Evolutionary conservation across 2,329 filamentous ascomycete genomes (phyloP), one percentile per base, ranked within the genome.

Genomic region (Coniochaeta ligniaria): DNA sequence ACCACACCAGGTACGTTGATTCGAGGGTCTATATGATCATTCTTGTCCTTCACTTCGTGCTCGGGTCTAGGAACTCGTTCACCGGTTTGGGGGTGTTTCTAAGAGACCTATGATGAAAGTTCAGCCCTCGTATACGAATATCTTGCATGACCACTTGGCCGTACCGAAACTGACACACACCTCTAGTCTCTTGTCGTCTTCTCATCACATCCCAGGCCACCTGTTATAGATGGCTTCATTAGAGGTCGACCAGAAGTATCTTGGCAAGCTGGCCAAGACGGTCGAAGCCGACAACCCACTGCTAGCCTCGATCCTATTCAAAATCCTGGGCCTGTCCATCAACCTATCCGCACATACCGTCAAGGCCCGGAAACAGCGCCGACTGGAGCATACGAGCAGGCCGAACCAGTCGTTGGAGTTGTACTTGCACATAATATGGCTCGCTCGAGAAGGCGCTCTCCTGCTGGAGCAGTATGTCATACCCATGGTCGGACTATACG

Each of bases 181-280:
- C 38, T n/a, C 9, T 41, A 20, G 38, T 47, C 17, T 47, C 43
- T 12, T 24, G 43, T 47, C 26, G 12, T 31, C 26, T 6, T 52
- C 43, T 52, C 12, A 14, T 26, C 20, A 12, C 47, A 52, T 17
- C 28, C 3, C 22, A 24, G 47, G 6, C 41, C 26, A 31, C n/a
- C 47, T 52, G 8, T 22, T 31, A 31, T 70, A 72, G 64, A 99
- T 98, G 95, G 95, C 95, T 77, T 95, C 93, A 72, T 95, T 92
- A 63, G 92, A 96, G 77, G 92, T 98, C 64, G 95, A 99, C 75
- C 93, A 96, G 78, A 99, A 98, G 78, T 96, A 96, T 76, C 83
- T 99, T 70, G 92, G 92, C 76, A 88, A 87, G 71, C 88, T 96
- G 72, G 94, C 95, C 72, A 90, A 88, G 75, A 83, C 87, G 63